phyloP scores from a whole-genome alignment of 805 yeast genomes.

The Monosporozyma yasuniensis region DNA sequence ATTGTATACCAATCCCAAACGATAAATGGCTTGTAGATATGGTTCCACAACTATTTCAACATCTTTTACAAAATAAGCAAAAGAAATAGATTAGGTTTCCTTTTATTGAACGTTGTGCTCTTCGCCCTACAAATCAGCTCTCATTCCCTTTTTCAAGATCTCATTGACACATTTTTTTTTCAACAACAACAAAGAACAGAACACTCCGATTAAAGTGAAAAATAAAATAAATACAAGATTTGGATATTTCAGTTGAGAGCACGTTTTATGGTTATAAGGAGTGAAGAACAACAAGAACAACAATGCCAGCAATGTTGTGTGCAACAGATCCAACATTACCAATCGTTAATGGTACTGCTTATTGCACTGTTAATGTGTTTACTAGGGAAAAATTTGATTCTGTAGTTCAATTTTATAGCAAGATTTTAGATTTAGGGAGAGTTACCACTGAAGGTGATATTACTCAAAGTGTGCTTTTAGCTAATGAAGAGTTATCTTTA shows the following conservation, averaged over 20 bases:
- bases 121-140: not conserved
- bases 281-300: not conserved
- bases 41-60: constrained; percentile 51
- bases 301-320: not conserved
- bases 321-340: constrained; percentile 6
- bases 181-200: not conserved
- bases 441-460: constrained; percentile 1
- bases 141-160: not conserved
- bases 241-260: not conserved
- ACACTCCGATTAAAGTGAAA: not conserved
- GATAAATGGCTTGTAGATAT: constrained; percentile 65
- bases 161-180: not conserved
- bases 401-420: constrained; percentile 45
- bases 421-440: constrained; percentile 11
- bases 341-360: constrained; percentile 45
- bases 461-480: constrained; percentile 1
- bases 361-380: constrained; percentile 44
- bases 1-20: constrained; percentile 59
- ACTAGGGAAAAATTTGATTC: constrained; percentile 35
- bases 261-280: not conserved
- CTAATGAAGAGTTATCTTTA: constrained; percentile 2
- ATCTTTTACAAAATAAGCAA: not conserved
- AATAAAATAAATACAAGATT: not conserved
- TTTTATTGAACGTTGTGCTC: not conserved
- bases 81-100: not conserved